These are phyloP conservation scores for Umbellularia californica DNA, from an alignment of 164 flowering plant genomes.

Conservation along the genomic window DNA sequence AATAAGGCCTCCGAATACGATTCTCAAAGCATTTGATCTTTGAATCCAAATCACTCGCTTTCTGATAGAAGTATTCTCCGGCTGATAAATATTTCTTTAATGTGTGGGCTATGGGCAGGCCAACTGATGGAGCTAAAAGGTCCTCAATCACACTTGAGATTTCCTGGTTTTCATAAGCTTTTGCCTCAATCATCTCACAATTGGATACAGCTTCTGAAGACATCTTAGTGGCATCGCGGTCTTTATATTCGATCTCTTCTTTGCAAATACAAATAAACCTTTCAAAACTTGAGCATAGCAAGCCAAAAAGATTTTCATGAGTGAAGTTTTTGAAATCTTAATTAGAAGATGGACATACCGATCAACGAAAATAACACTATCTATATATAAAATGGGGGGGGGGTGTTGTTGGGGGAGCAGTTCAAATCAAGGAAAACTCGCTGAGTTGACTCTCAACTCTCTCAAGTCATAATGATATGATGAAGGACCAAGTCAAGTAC, in stretches of 20 bases:
- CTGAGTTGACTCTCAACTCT: too few relatives aligned
- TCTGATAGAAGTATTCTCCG: constrained; percentile 56
- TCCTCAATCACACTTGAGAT: constrained; percentile 40
- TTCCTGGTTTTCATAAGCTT: constrained; percentile 33
- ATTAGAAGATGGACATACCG: not conserved
- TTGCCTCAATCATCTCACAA: constrained; percentile 12
- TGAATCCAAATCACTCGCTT: constrained; percentile 45
- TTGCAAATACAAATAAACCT: constrained; percentile 48
- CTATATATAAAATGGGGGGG: not conserved
- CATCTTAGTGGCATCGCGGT: constrained; percentile 15
- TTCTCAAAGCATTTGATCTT: constrained; percentile 57
- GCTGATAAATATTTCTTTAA: constrained; percentile 47
- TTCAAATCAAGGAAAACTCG: too few relatives aligned
- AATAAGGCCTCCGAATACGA: constrained; percentile 61
- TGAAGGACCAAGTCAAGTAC: too few relatives aligned
- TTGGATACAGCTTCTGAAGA: constrained; percentile 17
- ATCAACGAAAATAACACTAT: not conserved
- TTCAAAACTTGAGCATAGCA: constrained; percentile 51
- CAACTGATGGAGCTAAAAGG: constrained; percentile 41
- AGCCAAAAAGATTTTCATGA: not conserved
- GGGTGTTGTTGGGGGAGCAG: too few relatives aligned
- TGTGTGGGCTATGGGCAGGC: constrained; percentile 26
- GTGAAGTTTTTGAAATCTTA: constrained; percentile 1
- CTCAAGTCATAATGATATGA: too few relatives aligned
- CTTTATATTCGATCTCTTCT: constrained; percentile 38